Evolutionary conservation across 1,284 basidiomycete species (phyloP), one percentile per base, ranked within the genome.

Genomic region (Microbotryum violaceum): DNA sequence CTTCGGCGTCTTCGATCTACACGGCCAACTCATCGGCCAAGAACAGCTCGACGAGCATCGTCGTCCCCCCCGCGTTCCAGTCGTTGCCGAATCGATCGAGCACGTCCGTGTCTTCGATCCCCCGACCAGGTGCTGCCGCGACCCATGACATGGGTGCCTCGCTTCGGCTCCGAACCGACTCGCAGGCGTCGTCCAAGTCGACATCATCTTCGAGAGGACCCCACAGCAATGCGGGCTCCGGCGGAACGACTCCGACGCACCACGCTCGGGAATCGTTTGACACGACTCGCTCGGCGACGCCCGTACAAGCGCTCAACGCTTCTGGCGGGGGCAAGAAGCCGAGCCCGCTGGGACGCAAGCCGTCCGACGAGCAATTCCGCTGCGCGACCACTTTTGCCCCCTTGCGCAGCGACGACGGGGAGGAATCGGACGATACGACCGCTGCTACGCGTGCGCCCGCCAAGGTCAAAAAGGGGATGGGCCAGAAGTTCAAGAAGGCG

Each of bases 391-490:
- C 37, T 18, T 42, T 42, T 18, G 27, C 23, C 3, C 9, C 16
- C 2, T 6, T 33, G 31, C 31, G 8, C 20, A 46, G 46, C 10
- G 52, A 62, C 21, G 61, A 63, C 21, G 64, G 57, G 2, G 59
- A 53, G 27, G 64, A 68, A 12, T 60, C 57, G 49, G 66, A 68
- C 56, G 62, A 50, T 4, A 68, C 66, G 14, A 62, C 66, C 33
- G 66, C 57, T n/a, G 61, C 66, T 49, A 61, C 54, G 1, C 51
- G 27, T 29, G 27, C 51, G 18, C 25, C 51, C 12, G 31, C 3
- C 27, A 61, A 67, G 54, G 59, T 61, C 42, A 67, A 67, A 45
- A 65, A 62, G 54, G 63, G 66, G 16, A 61, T 68, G 56, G 58
- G 54, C 49, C 49, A 47, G 29, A 51, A 61, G 37, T 66, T 63